Evolutionary conservation across 352 stramenopile genomes (phyloP).

Genomic region (Thalassiosira sp.): DNA sequence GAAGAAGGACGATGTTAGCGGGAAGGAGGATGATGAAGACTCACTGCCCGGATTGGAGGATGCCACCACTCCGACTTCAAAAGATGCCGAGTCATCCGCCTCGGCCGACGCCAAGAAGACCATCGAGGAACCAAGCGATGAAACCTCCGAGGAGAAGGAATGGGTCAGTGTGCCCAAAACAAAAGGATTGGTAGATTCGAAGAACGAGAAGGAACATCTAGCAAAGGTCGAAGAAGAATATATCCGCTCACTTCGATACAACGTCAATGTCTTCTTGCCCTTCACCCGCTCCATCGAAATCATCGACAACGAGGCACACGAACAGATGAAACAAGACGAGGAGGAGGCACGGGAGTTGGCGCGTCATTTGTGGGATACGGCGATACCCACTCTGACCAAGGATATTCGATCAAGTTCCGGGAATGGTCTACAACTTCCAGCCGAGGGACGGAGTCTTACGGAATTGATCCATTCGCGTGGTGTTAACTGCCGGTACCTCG

Average conservation of each 20-base stretch:
- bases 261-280: constrained; percentile 82
- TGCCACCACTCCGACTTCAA: no score
- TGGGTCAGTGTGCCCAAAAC: constrained; percentile 10
- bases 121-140: no score
- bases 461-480: constrained; percentile 92
- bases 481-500: constrained; percentile 97
- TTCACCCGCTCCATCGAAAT: constrained; percentile 62
- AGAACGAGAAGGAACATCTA: constrained; percentile 38
- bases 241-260: constrained; percentile 70
- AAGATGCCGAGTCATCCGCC: no score
- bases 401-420: constrained; percentile 54
- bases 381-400: constrained; percentile 70
- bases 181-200: constrained; percentile 11
- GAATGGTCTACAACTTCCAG: constrained; percentile 55
- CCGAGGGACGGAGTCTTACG: constrained; percentile 90
- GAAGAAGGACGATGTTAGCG: constrained; percentile 3
- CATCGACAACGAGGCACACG: constrained; percentile 53
- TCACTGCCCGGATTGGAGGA: constrained; percentile 5
- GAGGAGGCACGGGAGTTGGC: constrained; percentile 64
- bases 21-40: constrained; percentile 30
- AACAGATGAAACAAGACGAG: constrained; percentile 74
- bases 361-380: constrained; percentile 72
- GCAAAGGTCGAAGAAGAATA: constrained; percentile 70
- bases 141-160: constrained; percentile 19
- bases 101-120: no score